Base-by-base conservation (phyloP, 2,329 filamentous ascomycete species). In the Diaporthe caulivora region DNA sequence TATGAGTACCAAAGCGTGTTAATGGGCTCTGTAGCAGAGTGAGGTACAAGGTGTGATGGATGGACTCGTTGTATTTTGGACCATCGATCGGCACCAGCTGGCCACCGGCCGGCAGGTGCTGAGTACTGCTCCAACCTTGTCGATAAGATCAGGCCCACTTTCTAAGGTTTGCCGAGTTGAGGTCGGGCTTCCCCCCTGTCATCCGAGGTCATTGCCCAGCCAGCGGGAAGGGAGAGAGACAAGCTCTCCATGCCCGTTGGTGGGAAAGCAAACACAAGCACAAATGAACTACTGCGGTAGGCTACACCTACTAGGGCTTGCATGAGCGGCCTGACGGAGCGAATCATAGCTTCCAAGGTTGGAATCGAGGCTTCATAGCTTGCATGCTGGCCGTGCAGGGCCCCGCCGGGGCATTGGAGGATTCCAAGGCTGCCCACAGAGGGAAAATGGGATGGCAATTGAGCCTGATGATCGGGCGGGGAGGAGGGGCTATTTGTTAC, bases 191-290 rank as follows among this genome's bases (percentile, higher is more conserved):
- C 8, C 37, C n/a, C 51, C 51, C 55, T 62, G 55, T 34, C 49
- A 47, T 40, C 44, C 55, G 55, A 71, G 69, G 69, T 58, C 34
- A 71, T 71, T 71, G 55, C 68, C 68, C 44, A 71, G 68, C 15
- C 68, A 70, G 68, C 55, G 42, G 40, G 44, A 13, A 8, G 11
- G n/a, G 21, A 15, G 40, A 34, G n/a, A n/a, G n/a, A 6, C n/a
- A n/a, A 64, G 40, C 40, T 64, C 58, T 62, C 58, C 24, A 24
- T 42, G 55, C 34, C 11, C 31, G n/a, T 67, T 53, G 62, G 62
- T 37, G 31, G 62, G 62, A 53, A 51, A 40, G 31, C 44, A 51
- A 51, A 51, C 42, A 62, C n/a, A 62, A 29, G 55, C 55, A 58
- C 31, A 11, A 40, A 24, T 24, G 21, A 57, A 5, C 24, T 34